phyloP scores from a whole-genome alignment of 441 rosid genomes.

The Kokia cookei region DNA sequence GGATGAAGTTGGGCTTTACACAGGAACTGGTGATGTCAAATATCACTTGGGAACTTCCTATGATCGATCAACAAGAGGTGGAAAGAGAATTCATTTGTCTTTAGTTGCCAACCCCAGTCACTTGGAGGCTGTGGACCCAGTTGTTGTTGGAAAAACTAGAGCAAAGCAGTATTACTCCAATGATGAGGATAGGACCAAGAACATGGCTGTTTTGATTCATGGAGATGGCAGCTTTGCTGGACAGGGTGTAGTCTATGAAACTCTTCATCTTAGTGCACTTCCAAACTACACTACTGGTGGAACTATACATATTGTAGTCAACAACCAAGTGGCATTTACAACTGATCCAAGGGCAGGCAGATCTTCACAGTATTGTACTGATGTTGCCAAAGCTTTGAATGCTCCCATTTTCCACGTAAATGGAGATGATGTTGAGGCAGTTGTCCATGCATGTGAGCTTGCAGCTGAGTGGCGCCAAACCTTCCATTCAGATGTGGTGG shows the following conservation, averaged over 20 bases:
- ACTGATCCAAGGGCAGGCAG: slow-evolving; percentile 94
- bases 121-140: slow-evolving; percentile 96
- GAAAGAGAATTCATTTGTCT: slow-evolving; percentile 89
- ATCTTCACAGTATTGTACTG: slow-evolving; percentile 95
- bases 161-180: slow-evolving; percentile 90
- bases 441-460: slow-evolving; percentile 88
- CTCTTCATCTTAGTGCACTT: slow-evolving; percentile 93
- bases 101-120: slow-evolving; percentile 98
- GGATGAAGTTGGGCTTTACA: slow-evolving; percentile 91
- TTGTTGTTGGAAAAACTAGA: slow-evolving; percentile 96
- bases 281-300: slow-evolving; percentile 96
- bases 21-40: slow-evolving; percentile 98
- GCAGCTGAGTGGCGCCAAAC: slow-evolving; percentile 99
- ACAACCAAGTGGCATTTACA: slow-evolving; percentile 97
- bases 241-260: slow-evolving; percentile 96
- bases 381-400: slow-evolving; percentile 94
- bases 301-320: slow-evolving; percentile 94
- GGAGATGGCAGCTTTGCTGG: slow-evolving; percentile 99
- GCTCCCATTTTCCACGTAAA: slow-evolving; percentile 95
- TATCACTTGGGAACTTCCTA: slow-evolving; percentile 96
- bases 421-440: slow-evolving; percentile 96
- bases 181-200: slow-evolving; percentile 74
- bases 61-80: slow-evolving; percentile 96
- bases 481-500: slow-evolving; percentile 92
- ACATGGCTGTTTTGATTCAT: slow-evolving; percentile 86